These are phyloP conservation scores for Gaertneriomyces semiglobifer DNA, from an alignment of 192 early-diverging fungal genomes.

Conservation along the genomic window DNA sequence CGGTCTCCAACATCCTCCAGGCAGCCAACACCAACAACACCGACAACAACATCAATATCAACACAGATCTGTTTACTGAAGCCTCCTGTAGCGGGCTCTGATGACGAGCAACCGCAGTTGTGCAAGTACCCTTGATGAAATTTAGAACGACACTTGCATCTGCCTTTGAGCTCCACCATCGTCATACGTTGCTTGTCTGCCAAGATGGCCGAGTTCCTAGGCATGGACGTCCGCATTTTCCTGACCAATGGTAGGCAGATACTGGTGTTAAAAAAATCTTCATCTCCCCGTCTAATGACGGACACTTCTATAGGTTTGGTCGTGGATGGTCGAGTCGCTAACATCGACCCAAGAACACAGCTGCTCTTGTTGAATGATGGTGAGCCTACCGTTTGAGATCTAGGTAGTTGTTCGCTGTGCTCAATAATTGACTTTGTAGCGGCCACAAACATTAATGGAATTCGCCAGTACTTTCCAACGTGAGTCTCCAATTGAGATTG, in stretches of 20 bases:
- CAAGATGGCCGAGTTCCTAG: neutral
- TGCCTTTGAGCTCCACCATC: neutral
- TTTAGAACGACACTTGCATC: no score
- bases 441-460: conserved; percentile 9
- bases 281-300: no score
- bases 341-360: conserved; percentile 59
- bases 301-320: conserved; percentile 35
- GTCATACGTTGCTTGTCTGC: neutral
- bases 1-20: no score
- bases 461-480: conserved; percentile 26
- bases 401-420: neutral
- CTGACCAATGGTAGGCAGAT: conserved; percentile 33
- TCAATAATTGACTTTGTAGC: neutral
- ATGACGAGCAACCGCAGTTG: no score
- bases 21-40: no score
- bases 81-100: no score
- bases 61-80: no score
- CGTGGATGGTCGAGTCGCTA: conserved; percentile 56
- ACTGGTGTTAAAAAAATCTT: no score
- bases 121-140: no score
- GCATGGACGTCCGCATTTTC: conserved; percentile 45
- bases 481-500: no score
- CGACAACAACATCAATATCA: no score
- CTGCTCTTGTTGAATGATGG: conserved; percentile 61
- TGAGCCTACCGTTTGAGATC: conserved; percentile 19